Evolutionary conservation across 306 rosid species (phyloP).

Genomic region (Ormosia emarginata): DNA sequence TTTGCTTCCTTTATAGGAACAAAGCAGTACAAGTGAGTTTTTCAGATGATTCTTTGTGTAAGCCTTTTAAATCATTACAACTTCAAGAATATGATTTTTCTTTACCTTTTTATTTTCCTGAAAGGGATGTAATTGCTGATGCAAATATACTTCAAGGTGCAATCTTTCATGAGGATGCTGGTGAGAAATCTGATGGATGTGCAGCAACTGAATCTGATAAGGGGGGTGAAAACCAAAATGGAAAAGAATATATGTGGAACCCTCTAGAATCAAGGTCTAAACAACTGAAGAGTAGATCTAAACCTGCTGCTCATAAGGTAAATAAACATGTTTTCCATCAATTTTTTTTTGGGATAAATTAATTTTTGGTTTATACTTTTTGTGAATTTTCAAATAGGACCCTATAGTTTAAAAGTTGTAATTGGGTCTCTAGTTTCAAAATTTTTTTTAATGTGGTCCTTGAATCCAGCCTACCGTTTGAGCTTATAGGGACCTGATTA

Average conservation of each 20-base stretch:
- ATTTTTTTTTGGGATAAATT: background rate
- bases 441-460: background rate
- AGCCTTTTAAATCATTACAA: conserved; percentile 18
- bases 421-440: background rate
- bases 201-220: conserved; percentile 36
- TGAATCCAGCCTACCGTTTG: background rate
- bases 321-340: background rate
- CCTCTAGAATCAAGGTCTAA: conserved; percentile 70
- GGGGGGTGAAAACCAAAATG: conserved; percentile 44
- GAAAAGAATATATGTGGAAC: conserved; percentile 65
- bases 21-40: conserved; percentile 88
- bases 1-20: conserved; percentile 98
- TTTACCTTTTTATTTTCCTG: conserved; percentile 31
- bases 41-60: background rate
- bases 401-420: background rate
- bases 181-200: conserved; percentile 46
- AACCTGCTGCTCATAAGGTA: conserved; percentile 97
- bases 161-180: conserved; percentile 86
- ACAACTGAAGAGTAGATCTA: conserved; percentile 53
- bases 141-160: conserved; percentile 98
- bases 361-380: background rate
- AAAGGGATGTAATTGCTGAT: conserved; percentile 92
- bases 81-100: background rate
- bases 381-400: background rate
- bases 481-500: background rate